Evolutionary conservation across 768 basidiomycete species (phyloP).

Genomic region (Tricholoma flavovirens): DNA sequence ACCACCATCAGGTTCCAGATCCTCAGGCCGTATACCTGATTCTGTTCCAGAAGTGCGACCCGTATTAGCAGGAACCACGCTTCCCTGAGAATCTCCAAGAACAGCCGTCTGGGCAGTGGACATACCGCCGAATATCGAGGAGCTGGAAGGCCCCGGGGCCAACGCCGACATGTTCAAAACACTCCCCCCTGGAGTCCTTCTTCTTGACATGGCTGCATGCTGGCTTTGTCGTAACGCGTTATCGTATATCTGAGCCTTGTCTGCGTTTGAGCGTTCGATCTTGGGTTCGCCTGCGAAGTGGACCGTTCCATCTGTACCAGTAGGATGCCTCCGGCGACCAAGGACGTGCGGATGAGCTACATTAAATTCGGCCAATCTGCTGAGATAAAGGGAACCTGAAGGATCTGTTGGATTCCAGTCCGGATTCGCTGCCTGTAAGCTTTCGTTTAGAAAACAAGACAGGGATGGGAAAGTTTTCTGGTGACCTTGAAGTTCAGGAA

Average conservation of each 20-base stretch:
- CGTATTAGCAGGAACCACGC: conserved; percentile 22
- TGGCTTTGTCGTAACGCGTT: conserved; percentile 69
- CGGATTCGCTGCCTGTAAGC: conserved; percentile 75
- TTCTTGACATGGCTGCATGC: conserved; percentile 43
- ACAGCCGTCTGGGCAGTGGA: conserved; percentile 65
- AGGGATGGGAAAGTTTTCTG: background rate
- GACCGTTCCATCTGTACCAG: conserved; percentile 22
- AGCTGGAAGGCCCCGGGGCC: conserved; percentile 29
- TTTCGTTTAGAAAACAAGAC: background rate
- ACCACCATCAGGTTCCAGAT: conserved; percentile 45
- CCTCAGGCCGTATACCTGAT: conserved; percentile 36
- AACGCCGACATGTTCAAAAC: conserved; percentile 46
- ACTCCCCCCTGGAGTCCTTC: conserved; percentile 36
- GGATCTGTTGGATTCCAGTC: conserved; percentile 94
- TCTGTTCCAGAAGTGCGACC: conserved; percentile 3
- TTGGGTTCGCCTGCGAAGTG: conserved; percentile 28
- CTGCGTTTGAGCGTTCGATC: conserved; percentile 34
- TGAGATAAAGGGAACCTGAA: conserved; percentile 84
- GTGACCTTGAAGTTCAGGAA: conserved; percentile 86
- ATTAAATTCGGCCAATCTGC: conserved; percentile 69
- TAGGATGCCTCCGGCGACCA: conserved; percentile 22
- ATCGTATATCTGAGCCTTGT: conserved; percentile 70
- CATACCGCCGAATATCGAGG: conserved; percentile 43
- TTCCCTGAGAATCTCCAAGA: conserved; percentile 72
- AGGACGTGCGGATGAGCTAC: conserved; percentile 35